Evolutionary conservation across 495 filamentous ascomycete species (phyloP).

Genomic region (Penicillium atrosanguineum): DNA sequence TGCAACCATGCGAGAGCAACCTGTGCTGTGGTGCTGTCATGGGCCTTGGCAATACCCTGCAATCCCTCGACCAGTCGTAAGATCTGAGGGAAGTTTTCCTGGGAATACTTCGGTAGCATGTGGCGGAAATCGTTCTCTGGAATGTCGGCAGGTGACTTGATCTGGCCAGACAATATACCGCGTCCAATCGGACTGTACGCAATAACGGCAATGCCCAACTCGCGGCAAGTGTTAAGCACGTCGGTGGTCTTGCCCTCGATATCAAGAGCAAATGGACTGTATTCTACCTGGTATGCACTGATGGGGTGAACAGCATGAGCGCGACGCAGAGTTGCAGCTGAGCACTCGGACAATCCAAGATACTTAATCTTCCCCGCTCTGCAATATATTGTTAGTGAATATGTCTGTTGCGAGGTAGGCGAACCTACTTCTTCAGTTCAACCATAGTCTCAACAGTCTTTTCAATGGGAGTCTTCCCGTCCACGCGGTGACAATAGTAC

Average conservation of each 20-base stretch:
- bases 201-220: slow-evolving; percentile 60
- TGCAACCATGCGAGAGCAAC: slow-evolving; percentile 53
- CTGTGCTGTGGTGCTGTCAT: slow-evolving; percentile 45
- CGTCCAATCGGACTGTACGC: slow-evolving; percentile 62
- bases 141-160: slow-evolving; percentile 45
- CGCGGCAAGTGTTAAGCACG: slow-evolving; percentile 54
- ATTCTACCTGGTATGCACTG: slow-evolving; percentile 61
- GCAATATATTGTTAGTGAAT: not conserved
- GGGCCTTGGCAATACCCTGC: slow-evolving; percentile 40
- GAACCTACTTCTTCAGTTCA: slow-evolving; percentile 45
- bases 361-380: slow-evolving; percentile 56
- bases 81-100: slow-evolving; percentile 50
- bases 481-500: slow-evolving; percentile 50
- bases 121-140: slow-evolving; percentile 37
- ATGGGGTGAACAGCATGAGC: slow-evolving; percentile 61
- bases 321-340: slow-evolving; percentile 56
- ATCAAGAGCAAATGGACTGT: slow-evolving; percentile 57
- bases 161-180: slow-evolving; percentile 54
- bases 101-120: slow-evolving; percentile 43
- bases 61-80: slow-evolving; percentile 40
- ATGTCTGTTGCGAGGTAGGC: no score
- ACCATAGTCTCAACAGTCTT: slow-evolving; percentile 63
- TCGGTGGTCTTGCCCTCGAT: slow-evolving; percentile 50
- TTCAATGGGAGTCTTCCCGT: slow-evolving; percentile 45
- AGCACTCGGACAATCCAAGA: slow-evolving; percentile 56